phyloP scores from a whole-genome alignment of 2,329 filamentous ascomycete species.

The Epichloe glyceriae region DNA sequence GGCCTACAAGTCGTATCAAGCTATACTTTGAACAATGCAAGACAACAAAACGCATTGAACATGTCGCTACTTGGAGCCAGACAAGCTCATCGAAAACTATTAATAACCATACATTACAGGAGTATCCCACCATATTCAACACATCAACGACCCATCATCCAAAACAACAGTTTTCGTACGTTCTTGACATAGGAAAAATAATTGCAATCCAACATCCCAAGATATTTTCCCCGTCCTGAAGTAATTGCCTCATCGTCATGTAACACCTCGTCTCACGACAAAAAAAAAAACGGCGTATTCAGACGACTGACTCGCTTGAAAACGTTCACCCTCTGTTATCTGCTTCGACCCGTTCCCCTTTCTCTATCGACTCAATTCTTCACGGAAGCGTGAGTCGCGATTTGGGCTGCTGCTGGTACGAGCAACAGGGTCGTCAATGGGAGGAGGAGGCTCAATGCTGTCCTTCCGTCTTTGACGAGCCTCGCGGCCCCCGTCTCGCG shows the following conservation, averaged over 20 bases:
- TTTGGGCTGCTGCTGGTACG: conserved; percentile 37
- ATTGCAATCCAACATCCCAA: not conserved
- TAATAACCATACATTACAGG: not conserved
- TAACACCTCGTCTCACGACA: not conserved
- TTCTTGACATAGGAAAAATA: not conserved
- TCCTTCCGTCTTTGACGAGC: conserved; percentile 5
- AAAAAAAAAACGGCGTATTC: too few species aligned
- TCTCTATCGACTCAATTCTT: conserved; percentile 32
- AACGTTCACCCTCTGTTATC: too few species aligned
- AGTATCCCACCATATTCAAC: not conserved
- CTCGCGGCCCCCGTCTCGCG: conserved; percentile 6
- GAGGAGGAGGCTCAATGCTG: conserved; percentile 25
- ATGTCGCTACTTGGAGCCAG: too few species aligned
- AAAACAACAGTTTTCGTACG: not conserved
- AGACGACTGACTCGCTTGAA: too few species aligned
- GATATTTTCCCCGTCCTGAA: not conserved
- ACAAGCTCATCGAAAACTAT: not conserved
- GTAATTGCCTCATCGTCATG: not conserved
- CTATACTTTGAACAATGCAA: too few species aligned
- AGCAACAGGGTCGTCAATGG: conserved; percentile 19
- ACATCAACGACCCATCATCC: not conserved
- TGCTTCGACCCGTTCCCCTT: too few species aligned
- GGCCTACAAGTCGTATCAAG: too few species aligned
- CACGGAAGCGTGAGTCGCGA: conserved; percentile 45
- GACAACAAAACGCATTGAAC: not conserved